Conservation (phyloP, 139 green algal genomes). For the Haematococcus lacustris region DNA sequence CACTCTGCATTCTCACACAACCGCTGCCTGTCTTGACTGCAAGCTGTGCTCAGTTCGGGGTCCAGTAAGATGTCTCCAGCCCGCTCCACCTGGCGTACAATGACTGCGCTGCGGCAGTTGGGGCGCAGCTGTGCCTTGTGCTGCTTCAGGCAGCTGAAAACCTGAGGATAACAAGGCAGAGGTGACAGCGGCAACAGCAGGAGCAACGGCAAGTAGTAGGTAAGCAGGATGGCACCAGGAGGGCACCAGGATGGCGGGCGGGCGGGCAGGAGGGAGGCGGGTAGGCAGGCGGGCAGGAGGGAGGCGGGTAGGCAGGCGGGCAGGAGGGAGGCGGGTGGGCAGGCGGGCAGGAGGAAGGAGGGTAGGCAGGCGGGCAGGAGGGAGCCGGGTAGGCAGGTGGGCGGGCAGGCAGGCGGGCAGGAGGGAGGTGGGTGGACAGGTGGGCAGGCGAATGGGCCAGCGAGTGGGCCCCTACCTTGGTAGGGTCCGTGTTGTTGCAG, state of each 20-base stretch:
- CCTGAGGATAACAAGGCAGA: not conserved
- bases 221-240: not conserved
- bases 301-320: not conserved
- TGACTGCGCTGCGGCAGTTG: constrained; percentile 13
- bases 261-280: not conserved
- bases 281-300: not conserved
- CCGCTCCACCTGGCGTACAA: constrained; percentile 18
- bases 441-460: not conserved
- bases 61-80: constrained; percentile 34
- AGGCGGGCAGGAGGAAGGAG: not conserved
- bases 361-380: not conserved
- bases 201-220: not conserved
- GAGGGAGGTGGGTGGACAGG: not conserved
- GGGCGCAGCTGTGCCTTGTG: constrained; percentile 16
- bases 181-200: not conserved
- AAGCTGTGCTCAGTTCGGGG: constrained; percentile 14
- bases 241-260: not conserved
- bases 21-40: constrained; percentile 17
- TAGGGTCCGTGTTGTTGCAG: not conserved
- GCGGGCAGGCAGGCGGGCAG: not conserved
- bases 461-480: not conserved
- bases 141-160: constrained; percentile 21
- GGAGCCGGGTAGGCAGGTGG: not conserved
- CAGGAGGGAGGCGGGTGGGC: not conserved
- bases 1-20: constrained; percentile 29